Base-by-base conservation (phyloP, 2,329 filamentous ascomycete species). In the Colletotrichum lentis region DNA sequence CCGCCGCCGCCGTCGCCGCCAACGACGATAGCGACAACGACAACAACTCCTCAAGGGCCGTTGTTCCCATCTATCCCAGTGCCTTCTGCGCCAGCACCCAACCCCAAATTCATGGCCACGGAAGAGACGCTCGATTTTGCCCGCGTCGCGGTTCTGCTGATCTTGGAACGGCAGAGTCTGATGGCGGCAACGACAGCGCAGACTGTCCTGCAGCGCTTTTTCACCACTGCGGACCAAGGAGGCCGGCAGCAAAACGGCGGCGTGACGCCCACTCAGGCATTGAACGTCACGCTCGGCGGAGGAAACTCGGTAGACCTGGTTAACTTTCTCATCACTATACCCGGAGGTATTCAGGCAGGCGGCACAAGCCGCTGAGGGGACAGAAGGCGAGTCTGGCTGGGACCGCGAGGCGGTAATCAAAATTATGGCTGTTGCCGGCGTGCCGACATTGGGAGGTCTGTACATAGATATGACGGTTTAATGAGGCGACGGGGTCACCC, bases 41-140 rank as follows among this genome's bases (percentile, higher is more conserved):
- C 70, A n/a, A 64, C 64, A 5, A 64, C 47, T 0, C 20, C 47
- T 3, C 39, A 47, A 53, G 61, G 31, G 3, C 66, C 62, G 16
- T 24, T 61, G 16, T 22, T 68, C 12, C 66, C 62, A 5, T 61
- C 66, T 3, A 39, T 46, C 8, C 66, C 66, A 14, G 39, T 52
- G 1, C 46, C 66, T 18, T 64, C 66, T n/a, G 35, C 62, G n/a
- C 65, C 65, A 14, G 37, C 66, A 16, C 74, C 76, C 12, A 70
- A 72, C 14, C 69, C 77, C 3, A 74, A 72, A 1, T 89, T 89
- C 57, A 75, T 74, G 0, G 79, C 87, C 14, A 86, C 85, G 1
- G 82, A 89, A 64, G 81, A 86, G 57, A 82, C 84, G 0, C 78
- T 90, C 1, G 89, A 91, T 73, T 91, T 91, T 78, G 85, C 87